phyloP scores from a whole-genome alignment of 2,329 filamentous ascomycete genomes.

The Harringtonia aguacate region DNA sequence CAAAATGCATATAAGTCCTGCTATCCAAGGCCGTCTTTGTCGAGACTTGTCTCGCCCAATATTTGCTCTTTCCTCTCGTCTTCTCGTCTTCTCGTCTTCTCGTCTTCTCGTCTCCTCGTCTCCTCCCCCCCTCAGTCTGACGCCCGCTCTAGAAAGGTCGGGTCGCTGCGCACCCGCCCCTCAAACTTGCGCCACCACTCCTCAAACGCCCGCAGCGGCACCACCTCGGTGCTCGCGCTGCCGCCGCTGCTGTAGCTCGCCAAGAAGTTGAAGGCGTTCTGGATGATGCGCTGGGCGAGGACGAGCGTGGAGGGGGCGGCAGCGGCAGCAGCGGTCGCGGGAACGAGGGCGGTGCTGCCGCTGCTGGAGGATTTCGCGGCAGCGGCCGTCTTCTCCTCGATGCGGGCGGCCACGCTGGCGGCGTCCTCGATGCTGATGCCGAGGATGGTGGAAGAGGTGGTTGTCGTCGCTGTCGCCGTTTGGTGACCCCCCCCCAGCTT shows the following conservation, averaged over 20 bases:
- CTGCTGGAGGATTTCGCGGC: too few species aligned
- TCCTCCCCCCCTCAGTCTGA: slow-evolving; percentile 4
- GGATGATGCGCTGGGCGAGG: slow-evolving; percentile 86
- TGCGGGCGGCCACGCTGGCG: slow-evolving; percentile 56
- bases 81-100: too few species aligned
- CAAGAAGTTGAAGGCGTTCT: slow-evolving; percentile 94
- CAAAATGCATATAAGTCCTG: too few species aligned
- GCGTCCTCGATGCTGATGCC: slow-evolving; percentile 76
- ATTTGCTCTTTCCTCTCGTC: too few species aligned
- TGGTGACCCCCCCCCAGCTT: slow-evolving; percentile 47
- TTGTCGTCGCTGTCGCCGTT: slow-evolving; percentile 13
- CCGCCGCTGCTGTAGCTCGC: slow-evolving; percentile 64
- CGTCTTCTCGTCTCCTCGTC: too few species aligned
- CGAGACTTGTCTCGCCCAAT: too few species aligned
- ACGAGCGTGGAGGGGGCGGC: slow-evolving; percentile 45
- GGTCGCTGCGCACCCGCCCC: slow-evolving; percentile 71
- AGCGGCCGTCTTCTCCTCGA: slow-evolving; percentile 38
- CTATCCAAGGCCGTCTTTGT: too few species aligned
- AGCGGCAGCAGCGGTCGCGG: background rate
- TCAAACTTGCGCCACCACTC: slow-evolving; percentile 99
- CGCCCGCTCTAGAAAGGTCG: slow-evolving; percentile 69
- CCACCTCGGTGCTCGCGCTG: slow-evolving; percentile 55
- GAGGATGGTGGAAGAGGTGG: slow-evolving; percentile 37
- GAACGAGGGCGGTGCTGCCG: too few species aligned
- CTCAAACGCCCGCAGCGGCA: slow-evolving; percentile 89